Percentiles rank a stretch among this genome's conserved stretches.
Evolutionary conservation across 257 asterid genomes (phyloP).

Genomic region (Solanum piurae): DNA sequence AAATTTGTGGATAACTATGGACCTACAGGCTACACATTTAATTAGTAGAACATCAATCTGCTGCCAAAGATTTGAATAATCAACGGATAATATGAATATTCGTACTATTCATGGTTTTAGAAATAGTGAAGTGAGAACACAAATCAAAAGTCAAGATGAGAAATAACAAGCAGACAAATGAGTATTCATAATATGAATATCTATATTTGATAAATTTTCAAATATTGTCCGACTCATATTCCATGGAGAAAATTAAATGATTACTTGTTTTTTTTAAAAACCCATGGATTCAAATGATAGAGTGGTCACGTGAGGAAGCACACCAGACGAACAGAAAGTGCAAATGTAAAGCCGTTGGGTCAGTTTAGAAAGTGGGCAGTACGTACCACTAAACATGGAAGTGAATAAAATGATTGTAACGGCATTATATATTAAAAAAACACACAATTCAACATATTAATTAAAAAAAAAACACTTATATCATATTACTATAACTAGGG

Average conservation of each 20-base stretch:
- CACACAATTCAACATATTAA: not conserved
- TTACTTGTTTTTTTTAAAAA: not conserved
- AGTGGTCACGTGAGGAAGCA: slow-evolving; percentile 36
- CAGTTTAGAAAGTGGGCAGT: not conserved
- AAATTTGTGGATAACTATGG: not conserved
- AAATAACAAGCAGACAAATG: not conserved
- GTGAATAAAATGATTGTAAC: no score
- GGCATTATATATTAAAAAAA: no score
- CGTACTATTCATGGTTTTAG: not conserved
- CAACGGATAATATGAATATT: not conserved
- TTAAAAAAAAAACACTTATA: not conserved
- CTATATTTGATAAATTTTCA: not conserved
- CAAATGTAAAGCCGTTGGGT: not conserved
- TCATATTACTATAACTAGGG: not conserved
- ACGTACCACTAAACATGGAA: no score
- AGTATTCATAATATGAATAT: not conserved
- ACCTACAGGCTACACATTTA: not conserved
- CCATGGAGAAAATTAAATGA: not conserved
- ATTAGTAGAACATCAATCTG: not conserved
- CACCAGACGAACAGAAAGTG: slow-evolving; percentile 1
- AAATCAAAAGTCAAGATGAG: not conserved
- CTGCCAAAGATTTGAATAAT: not conserved
- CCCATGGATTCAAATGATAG: not conserved
- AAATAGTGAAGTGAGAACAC: not conserved
- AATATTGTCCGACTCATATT: not conserved